Percentiles rank a stretch among this genome's conserved stretches.
These are phyloP conservation scores for Lactarius psammicola DNA, from an alignment of 768 basidiomycete species.

Conservation along the genomic window DNA sequence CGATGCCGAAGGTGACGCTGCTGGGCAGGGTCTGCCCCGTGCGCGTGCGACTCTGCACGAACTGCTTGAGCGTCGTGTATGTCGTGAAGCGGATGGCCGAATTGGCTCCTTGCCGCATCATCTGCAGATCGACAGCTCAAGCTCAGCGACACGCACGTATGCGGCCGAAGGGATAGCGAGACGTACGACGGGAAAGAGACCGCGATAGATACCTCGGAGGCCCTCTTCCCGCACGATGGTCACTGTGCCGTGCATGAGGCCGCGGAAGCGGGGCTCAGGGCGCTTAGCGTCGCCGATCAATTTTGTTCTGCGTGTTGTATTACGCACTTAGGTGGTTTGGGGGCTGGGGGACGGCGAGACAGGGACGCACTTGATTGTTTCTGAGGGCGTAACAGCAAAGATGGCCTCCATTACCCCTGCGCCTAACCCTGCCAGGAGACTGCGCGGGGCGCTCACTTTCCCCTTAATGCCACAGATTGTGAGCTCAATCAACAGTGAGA, in stretches of 20 bases:
- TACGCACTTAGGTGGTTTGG: not conserved
- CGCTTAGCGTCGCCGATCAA: slow-evolving; percentile 92
- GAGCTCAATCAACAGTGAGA: not conserved
- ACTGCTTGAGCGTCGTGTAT: slow-evolving; percentile 90
- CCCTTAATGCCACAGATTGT: slow-evolving; percentile 50
- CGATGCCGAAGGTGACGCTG: slow-evolving; percentile 91
- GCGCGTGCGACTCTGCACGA: slow-evolving; percentile 79
- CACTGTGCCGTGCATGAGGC: slow-evolving; percentile 79
- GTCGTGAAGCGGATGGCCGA: slow-evolving; percentile 96
- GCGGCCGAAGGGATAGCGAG: too few species aligned
- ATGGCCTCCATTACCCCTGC: slow-evolving; percentile 93
- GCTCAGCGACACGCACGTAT: not conserved
- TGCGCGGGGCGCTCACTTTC: slow-evolving; percentile 83
- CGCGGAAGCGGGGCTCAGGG: slow-evolving; percentile 80
- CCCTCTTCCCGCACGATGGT: slow-evolving; percentile 86
- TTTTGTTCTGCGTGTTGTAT: slow-evolving; percentile 67
- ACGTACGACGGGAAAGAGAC: slow-evolving; percentile 89
- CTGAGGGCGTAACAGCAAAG: slow-evolving; percentile 94
- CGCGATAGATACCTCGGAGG: slow-evolving; percentile 79
- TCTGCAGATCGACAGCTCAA: slow-evolving; percentile 57
- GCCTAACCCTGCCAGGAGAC: slow-evolving; percentile 75
- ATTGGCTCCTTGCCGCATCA: slow-evolving; percentile 98
- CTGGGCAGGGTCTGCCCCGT: slow-evolving; percentile 84
- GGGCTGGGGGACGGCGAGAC: not conserved
- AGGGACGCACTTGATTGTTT: slow-evolving; percentile 88